Conservation (phyloP, 2,329 filamentous ascomycete species). For the Alternaria incomplexa region DNA sequence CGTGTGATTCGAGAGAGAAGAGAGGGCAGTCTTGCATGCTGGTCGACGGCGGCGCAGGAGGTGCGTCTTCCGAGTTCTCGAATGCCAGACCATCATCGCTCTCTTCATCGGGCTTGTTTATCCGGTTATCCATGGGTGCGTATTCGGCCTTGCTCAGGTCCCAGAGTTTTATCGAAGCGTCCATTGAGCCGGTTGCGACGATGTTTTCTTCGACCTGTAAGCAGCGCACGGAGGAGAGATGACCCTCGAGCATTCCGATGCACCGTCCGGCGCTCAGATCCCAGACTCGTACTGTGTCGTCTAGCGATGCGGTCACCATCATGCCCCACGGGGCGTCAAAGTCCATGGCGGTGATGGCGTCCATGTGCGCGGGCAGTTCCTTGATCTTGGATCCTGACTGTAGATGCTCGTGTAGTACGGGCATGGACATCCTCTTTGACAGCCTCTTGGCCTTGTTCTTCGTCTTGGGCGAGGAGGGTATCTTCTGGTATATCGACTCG, state of each 20-base stretch:
- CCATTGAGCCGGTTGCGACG: conserved; percentile 90
- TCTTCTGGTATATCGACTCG: conserved; percentile 93
- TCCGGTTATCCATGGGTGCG: conserved; percentile 67
- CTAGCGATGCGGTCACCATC: conserved; percentile 87
- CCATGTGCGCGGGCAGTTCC: conserved; percentile 86
- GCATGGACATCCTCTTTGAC: conserved; percentile 81
- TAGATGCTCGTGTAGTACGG: conserved; percentile 93
- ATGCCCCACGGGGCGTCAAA: conserved; percentile 98
- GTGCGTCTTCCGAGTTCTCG: conserved; percentile 73
- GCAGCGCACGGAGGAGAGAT: conserved; percentile 90
- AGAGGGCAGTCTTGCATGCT: conserved; percentile 89
- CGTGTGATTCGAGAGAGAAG: conserved; percentile 87
- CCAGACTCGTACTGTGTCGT: conserved; percentile 95
- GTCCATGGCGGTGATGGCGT: conserved; percentile 87
- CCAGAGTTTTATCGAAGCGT: conserved; percentile 94
- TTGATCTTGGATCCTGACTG: conserved; percentile 87
- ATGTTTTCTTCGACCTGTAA: conserved; percentile 96
- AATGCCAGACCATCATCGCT: conserved; percentile 69
- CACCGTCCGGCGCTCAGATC: conserved; percentile 92
- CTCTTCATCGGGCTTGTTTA: conserved; percentile 52
- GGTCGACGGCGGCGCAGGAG: conserved; percentile 69
- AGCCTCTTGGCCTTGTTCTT: conserved; percentile 60
- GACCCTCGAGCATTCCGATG: conserved; percentile 89
- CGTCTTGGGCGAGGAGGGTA: conserved; percentile 63
- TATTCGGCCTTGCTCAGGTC: conserved; percentile 90